phyloP scores from a whole-genome alignment of 2,329 filamentous ascomycete genomes.

The Huntiella moniliformis region DNA sequence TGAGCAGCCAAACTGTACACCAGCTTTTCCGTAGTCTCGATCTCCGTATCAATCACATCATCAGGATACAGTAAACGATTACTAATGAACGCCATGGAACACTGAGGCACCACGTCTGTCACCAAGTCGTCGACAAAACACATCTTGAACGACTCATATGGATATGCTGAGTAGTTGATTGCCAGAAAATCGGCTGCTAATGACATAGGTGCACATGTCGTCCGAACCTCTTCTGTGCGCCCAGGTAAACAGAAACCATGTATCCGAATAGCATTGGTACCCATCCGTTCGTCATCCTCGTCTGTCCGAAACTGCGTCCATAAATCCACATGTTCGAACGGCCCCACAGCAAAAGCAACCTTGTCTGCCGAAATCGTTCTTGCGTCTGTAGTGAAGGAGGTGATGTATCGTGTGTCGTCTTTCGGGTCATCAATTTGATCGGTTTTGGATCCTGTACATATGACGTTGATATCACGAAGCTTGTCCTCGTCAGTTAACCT shows the following conservation, averaged over 20 bases:
- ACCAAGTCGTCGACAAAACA: conserved; percentile 85
- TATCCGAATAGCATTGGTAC: conserved; percentile 71
- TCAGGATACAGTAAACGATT: conserved; percentile 69
- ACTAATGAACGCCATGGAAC: conserved; percentile 75
- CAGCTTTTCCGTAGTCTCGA: conserved; percentile 61
- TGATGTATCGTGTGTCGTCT: conserved; percentile 68
- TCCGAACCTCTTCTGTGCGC: conserved; percentile 61
- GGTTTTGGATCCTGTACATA: conserved; percentile 76
- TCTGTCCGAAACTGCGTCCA: conserved; percentile 70
- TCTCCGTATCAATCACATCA: conserved; percentile 67
- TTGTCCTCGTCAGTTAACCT: conserved; percentile 57
- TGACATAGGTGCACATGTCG: conserved; percentile 71
- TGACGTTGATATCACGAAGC: conserved; percentile 68
- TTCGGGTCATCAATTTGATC: conserved; percentile 63
- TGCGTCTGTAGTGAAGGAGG: conserved; percentile 55
- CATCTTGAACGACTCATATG: conserved; percentile 79
- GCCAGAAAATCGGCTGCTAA: conserved; percentile 82
- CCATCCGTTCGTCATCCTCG: conserved; percentile 80
- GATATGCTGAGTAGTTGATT: conserved; percentile 73
- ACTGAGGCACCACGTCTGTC: conserved; percentile 55
- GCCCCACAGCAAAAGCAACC: conserved; percentile 82
- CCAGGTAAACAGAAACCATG: conserved; percentile 82
- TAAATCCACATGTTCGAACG: conserved; percentile 84
- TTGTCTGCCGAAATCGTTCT: conserved; percentile 68
- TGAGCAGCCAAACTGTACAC: conserved; percentile 76